Evolutionary conservation across 495 filamentous ascomycete species (phyloP).

Genomic region (Rostrohypoxylon terebratum): DNA sequence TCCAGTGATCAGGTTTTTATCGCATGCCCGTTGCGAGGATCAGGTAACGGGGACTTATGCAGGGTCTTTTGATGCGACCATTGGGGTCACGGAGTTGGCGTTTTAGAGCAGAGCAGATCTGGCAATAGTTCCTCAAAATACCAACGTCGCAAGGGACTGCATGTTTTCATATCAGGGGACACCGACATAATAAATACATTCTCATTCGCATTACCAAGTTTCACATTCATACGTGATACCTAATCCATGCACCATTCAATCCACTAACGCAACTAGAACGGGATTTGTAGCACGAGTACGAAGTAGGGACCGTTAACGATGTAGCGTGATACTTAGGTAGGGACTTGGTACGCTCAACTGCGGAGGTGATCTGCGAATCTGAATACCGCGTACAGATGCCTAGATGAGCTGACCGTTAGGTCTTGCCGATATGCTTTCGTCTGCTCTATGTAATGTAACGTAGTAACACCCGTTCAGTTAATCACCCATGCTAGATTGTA

Average conservation of each 20-base stretch:
- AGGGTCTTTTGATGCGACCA: conserved; percentile 31
- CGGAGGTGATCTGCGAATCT: background rate
- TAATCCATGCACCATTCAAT: background rate
- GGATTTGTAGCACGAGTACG: conserved; percentile 1
- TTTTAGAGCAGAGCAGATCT: conserved; percentile 32
- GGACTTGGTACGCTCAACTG: conserved; percentile 20
- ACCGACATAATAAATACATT: conserved; percentile 10
- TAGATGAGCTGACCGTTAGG: background rate
- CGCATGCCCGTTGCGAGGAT: background rate
- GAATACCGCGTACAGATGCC: background rate
- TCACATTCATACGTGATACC: conserved; percentile 4
- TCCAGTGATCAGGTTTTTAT: conserved; percentile 61
- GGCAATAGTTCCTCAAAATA: conserved; percentile 1
- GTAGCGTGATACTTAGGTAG: conserved; percentile 17
- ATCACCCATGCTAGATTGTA: background rate
- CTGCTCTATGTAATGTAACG: conserved; percentile 29
- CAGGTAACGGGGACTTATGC: conserved; percentile 38
- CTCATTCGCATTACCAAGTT: conserved; percentile 12
- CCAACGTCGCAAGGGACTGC: background rate
- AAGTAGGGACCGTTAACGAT: background rate
- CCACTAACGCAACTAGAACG: conserved; percentile 1
- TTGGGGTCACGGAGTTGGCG: conserved; percentile 45
- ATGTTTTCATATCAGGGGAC: conserved; percentile 12
- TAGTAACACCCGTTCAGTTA: background rate
- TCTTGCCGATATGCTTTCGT: conserved; percentile 8